Conservation (phyloP, 2,329 filamentous ascomycete species). For the Neofusicoccum parvum region DNA sequence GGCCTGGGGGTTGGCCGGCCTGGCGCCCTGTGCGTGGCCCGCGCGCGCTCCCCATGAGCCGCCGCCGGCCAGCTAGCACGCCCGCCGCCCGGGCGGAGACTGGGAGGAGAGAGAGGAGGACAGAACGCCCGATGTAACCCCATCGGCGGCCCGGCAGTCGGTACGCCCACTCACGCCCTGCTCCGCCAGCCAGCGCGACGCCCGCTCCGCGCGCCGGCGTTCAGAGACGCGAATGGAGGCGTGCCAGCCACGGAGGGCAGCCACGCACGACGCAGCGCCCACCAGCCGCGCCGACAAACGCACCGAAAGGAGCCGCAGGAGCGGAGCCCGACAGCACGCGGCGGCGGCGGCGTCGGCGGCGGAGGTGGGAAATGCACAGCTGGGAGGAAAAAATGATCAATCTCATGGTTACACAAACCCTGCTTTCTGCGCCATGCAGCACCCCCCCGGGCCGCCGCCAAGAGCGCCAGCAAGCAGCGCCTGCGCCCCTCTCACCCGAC, state of each 20-base stretch:
- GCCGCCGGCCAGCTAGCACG: background rate
- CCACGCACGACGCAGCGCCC: background rate
- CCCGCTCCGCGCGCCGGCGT: conserved; percentile 15
- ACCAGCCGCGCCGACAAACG: background rate
- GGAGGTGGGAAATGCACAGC: background rate
- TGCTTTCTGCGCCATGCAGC: conserved; percentile 14
- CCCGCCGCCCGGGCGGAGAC: too few relatives aligned
- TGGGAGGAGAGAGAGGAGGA: too few relatives aligned
- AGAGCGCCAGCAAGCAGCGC: conserved; percentile 1
- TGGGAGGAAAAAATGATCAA: conserved; percentile 2
- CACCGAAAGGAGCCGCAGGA: background rate
- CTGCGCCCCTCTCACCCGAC: conserved; percentile 3
- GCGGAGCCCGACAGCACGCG: conserved; percentile 1
- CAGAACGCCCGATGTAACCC: conserved; percentile 15
- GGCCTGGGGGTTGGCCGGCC: too few relatives aligned
- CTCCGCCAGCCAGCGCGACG: background rate
- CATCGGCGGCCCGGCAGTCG: background rate
- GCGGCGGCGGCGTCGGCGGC: background rate
- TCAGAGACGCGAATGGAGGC: background rate
- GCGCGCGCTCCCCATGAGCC: background rate
- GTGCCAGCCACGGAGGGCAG: background rate
- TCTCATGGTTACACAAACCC: conserved; percentile 19
- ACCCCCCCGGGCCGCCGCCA: conserved; percentile 9
- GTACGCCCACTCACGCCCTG: background rate
- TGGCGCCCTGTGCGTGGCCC: too few relatives aligned